Base-by-base conservation (phyloP, 2,329 filamentous ascomycete species). In the Botrytis porri region DNA sequence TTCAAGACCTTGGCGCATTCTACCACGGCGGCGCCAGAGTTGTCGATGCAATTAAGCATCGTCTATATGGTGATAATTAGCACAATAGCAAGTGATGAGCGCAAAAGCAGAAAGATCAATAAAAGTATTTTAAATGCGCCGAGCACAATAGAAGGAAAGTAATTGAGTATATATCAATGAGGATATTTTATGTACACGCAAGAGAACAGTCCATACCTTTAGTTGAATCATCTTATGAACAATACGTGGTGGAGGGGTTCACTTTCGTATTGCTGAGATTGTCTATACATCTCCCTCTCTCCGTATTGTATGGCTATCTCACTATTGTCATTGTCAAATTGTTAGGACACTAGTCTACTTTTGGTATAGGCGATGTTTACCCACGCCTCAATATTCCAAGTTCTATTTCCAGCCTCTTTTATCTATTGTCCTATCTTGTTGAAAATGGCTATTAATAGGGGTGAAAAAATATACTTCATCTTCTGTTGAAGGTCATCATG, bases 1-100 rank as follows among this genome's bases (percentile, higher is more conserved):
- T 93, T 93, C 80, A 99, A 86, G 76, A 98, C 92, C 82, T 95
- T 92, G 82, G 92, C 93, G 85, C 96, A 99, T 86, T 99, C 96
- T 84, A 98, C 96, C 78, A 99, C 88, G 80, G 96, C 95, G 78
- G 96, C 96, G 82, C 96, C 96, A 77, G 96, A 98, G 87, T 81
- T 99, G 91, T 99, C 96, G 89, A 99, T 98, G 91, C 96, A 98
- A 85, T 96, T 98, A 80, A 99, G 89, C 89, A 99, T 94, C 82
- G 95, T 93, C 96, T 98, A 48, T 45, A 39, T n/a, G n/a, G 35
- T 45, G 16, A 67, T 32, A 67, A 39, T 60, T 32, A 62, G 39
- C 37, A 73, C 14, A 25, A 22, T 57, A 29, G 8, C 29, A 43
- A 29, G 37, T n/a, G 37, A 41, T n/a, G 35, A 9, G 60, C 32